These are phyloP conservation scores for Umbelopsis isabellina DNA, from an alignment of 192 early-diverging fungal genomes.

Conservation along the genomic window DNA sequence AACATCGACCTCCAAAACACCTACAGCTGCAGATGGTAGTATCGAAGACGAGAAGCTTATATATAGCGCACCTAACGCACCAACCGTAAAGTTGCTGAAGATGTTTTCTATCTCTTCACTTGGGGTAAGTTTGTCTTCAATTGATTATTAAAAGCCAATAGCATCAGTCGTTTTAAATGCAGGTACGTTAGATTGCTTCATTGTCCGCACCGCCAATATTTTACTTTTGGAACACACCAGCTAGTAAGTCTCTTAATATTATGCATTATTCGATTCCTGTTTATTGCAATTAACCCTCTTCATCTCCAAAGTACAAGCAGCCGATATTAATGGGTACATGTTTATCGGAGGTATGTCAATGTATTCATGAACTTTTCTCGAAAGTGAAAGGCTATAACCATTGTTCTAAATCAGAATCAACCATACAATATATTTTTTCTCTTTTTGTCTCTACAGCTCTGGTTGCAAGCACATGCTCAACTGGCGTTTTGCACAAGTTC, in stretches of 20 bases:
- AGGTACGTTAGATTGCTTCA: conserved; percentile 28
- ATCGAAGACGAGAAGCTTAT: conserved; percentile 6
- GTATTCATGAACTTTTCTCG: not conserved
- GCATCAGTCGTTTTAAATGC: not conserved
- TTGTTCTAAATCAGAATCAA: conserved; percentile 28
- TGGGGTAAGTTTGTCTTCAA: conserved; percentile 22
- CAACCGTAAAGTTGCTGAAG: conserved; percentile 32
- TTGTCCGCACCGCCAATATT: conserved; percentile 32
- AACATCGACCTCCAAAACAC: not conserved
- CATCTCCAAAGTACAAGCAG: conserved; percentile 33
- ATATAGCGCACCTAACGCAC: conserved; percentile 38
- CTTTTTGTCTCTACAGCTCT: conserved; percentile 32
- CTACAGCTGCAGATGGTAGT: not conserved
- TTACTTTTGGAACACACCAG: conserved; percentile 42
- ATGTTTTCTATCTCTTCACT: conserved; percentile 38
- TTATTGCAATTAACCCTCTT: too few relatives aligned
- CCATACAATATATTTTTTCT: conserved; percentile 32
- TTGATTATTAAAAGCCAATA: not conserved
- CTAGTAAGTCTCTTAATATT: conserved; percentile 19
- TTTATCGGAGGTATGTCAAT: conserved; percentile 38
- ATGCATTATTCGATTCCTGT: not conserved
- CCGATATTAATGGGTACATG: conserved; percentile 35
- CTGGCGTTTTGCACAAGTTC: conserved; percentile 36
- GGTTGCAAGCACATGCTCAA: conserved; percentile 37
- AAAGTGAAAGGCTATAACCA: not conserved